Evolutionary conservation across 2,329 filamentous ascomycete species (phyloP).

Genomic region (Kalmusia sp.): DNA sequence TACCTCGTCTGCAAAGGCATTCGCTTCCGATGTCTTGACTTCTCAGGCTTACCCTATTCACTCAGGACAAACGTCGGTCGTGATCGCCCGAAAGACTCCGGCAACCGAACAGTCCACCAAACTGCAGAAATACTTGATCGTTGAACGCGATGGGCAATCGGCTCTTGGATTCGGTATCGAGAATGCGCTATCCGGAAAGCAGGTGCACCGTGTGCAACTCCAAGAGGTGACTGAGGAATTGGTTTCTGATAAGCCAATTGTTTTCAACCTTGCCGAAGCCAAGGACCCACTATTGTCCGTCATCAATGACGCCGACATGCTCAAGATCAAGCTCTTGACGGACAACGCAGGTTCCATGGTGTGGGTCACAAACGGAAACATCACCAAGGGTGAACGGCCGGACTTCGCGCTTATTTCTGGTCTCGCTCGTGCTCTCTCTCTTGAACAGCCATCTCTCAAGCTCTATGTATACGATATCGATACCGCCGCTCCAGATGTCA

Average conservation of each 20-base stretch:
- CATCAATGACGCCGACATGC: conserved; percentile 13
- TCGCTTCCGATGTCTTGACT: neutral
- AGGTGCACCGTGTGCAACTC: neutral
- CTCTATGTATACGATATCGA: conserved; percentile 26
- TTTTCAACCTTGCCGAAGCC: conserved; percentile 16
- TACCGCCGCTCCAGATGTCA: neutral
- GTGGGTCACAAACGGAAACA: conserved; percentile 23
- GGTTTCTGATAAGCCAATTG: neutral
- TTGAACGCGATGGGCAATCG: neutral
- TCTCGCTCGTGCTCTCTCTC: conserved; percentile 21
- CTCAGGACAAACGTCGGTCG: neutral
- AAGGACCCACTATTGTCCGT: conserved; percentile 9
- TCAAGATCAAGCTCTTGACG: conserved; percentile 14
- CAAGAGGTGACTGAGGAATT: neutral
- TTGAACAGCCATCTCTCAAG: conserved; percentile 29
- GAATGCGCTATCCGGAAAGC: neutral
- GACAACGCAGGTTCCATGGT: conserved; percentile 16
- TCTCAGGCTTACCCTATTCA: neutral
- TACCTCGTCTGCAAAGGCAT: neutral
- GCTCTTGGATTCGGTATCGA: neutral
- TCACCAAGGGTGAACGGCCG: conserved; percentile 15
- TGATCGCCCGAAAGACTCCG: neutral
- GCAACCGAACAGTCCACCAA: neutral
- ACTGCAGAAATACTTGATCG: neutral
- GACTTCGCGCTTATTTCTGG: conserved; percentile 22